phyloP scores from a whole-genome alignment of 2,329 filamentous ascomycete genomes.

The Orbilia brochopaga region DNA sequence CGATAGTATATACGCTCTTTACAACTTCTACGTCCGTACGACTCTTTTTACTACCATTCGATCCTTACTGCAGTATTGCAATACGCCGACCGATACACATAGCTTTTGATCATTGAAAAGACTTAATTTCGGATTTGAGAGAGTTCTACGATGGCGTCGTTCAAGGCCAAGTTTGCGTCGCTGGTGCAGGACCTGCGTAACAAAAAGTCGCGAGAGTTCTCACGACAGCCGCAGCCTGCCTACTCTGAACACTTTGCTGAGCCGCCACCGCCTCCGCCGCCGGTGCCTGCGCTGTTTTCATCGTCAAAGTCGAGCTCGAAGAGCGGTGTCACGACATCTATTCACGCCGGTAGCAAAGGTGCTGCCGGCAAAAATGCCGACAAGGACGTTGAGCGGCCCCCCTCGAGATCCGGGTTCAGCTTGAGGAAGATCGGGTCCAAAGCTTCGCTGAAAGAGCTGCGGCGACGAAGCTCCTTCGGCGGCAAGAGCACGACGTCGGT shows the following conservation, averaged over 20 bases:
- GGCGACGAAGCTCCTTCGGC: constrained; percentile 43
- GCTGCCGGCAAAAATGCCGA: background rate
- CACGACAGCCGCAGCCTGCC: constrained; percentile 41
- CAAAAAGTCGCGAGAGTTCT: constrained; percentile 47
- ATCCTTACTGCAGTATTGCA: no score
- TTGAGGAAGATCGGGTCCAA: constrained; percentile 43
- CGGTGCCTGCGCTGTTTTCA: constrained; percentile 27
- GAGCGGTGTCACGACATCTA: constrained; percentile 23
- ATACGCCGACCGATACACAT: no score
- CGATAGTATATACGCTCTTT: background rate
- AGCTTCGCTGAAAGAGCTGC: constrained; percentile 34
- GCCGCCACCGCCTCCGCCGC: constrained; percentile 39
- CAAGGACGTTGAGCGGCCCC: constrained; percentile 21
- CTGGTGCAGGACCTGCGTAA: constrained; percentile 48
- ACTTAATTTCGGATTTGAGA: no score
- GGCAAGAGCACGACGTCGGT: constrained; percentile 39
- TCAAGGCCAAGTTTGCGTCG: constrained; percentile 48
- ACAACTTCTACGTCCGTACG: background rate
- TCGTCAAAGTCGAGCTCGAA: constrained; percentile 19
- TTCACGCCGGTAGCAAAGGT: constrained; percentile 19
- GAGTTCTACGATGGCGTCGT: constrained; percentile 32
- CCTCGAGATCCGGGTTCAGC: constrained; percentile 44
- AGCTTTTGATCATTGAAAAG: no score
- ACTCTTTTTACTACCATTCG: constrained; percentile 1
- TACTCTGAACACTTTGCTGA: constrained; percentile 41